Evolutionary conservation across 257 asterid species (phyloP).

Genomic region (Penstemon barbatus): DNA sequence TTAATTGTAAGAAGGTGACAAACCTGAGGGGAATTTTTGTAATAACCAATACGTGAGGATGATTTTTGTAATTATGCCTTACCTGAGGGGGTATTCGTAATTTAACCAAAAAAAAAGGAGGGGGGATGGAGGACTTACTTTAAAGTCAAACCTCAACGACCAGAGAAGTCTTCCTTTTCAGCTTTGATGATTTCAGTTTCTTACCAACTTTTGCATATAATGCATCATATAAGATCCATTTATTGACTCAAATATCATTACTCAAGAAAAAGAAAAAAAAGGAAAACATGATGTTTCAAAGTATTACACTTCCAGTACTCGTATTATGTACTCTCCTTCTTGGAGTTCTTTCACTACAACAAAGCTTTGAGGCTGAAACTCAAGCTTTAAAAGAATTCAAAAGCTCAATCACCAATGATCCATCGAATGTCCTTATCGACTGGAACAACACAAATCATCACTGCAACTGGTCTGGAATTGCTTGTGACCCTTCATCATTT

Average conservation of each 20-base stretch:
- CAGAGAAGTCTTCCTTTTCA: background rate
- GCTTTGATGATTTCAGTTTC: constrained; percentile 6
- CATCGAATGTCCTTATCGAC: constrained; percentile 45
- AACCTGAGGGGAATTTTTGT: too few species aligned
- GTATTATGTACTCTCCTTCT: constrained; percentile 32
- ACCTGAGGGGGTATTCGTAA: too few species aligned
- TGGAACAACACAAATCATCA: constrained; percentile 57
- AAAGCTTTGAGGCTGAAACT: constrained; percentile 33
- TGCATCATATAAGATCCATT: background rate
- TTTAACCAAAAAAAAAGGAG: too few species aligned
- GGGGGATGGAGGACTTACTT: too few species aligned
- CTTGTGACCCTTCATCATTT: constrained; percentile 40
- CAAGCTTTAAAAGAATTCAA: constrained; percentile 68
- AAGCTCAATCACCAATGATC: constrained; percentile 47
- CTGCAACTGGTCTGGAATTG: constrained; percentile 81
- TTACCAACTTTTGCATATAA: background rate
- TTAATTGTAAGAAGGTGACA: too few species aligned
- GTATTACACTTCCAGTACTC: constrained; percentile 26
- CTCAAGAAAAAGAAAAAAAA: background rate
- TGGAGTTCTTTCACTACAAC: constrained; percentile 31
- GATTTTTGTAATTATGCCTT: too few species aligned
- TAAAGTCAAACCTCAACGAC: background rate
- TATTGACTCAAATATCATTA: background rate
- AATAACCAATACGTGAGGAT: too few species aligned
- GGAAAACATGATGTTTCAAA: constrained; percentile 27